Evolutionary conservation across 192 early-diverging fungal genomes (phyloP).

Genomic region (Chytriomyces hyalinus): DNA sequence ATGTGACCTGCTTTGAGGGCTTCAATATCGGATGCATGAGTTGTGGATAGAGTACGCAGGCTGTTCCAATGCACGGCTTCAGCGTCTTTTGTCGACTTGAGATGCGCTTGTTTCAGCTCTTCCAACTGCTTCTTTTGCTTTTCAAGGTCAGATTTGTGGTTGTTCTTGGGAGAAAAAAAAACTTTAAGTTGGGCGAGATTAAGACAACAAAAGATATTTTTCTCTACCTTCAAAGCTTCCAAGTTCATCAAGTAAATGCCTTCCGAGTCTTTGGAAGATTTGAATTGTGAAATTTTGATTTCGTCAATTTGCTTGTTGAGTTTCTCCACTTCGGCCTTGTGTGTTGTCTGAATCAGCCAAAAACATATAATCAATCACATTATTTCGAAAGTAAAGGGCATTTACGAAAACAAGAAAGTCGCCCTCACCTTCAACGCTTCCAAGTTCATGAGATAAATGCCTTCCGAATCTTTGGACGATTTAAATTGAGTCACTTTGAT

Average conservation of each 20-base stretch:
- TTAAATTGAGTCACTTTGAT: background rate
- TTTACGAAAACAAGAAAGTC: background rate
- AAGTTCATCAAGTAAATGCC: background rate
- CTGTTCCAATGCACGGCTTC: conserved; percentile 1
- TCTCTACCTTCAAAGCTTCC: background rate
- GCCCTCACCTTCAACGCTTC: background rate
- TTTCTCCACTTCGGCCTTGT: background rate
- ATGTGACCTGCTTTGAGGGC: background rate
- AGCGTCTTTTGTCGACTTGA: background rate
- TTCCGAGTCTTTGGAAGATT: background rate
- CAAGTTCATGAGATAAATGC: background rate
- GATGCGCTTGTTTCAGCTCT: background rate
- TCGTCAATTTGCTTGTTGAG: conserved; percentile 1
- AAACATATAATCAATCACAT: no score
- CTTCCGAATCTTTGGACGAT: background rate
- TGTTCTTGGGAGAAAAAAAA: background rate
- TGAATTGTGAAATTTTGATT: background rate
- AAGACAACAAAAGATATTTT: no score
- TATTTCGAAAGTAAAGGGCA: background rate
- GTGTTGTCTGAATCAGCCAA: background rate
- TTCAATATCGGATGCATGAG: conserved; percentile 6
- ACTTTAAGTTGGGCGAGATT: no score
- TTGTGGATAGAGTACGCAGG: background rate
- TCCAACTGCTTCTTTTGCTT: conserved; percentile 2
- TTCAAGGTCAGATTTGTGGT: conserved; percentile 1